Evolutionary conservation across 805 yeast species (phyloP).

Genomic region (Suhomyces prunicola): DNA sequence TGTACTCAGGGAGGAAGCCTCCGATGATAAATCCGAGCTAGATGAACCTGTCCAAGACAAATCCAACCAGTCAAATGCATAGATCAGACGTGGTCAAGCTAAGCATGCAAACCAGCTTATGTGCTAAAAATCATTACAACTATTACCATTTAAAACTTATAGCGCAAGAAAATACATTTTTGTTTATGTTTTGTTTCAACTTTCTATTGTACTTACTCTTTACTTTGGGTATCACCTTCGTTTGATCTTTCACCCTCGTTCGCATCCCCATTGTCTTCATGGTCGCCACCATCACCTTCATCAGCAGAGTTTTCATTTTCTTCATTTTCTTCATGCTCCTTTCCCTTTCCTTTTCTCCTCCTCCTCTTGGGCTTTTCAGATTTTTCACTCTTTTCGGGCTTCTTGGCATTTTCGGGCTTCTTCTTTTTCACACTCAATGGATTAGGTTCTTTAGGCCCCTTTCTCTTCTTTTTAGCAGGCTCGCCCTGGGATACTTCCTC

Average conservation of each 20-base stretch:
- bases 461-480: constrained; percentile 44
- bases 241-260: too few relatives aligned
- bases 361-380: neutral
- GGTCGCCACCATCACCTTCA: neutral
- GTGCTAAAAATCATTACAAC: neutral
- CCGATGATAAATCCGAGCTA: neutral
- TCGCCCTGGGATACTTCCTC: constrained; percentile 11
- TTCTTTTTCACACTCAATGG: constrained; percentile 87
- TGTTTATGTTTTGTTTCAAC: too few relatives aligned
- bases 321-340: neutral
- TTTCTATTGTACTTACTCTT: neutral
- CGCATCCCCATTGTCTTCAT: neutral
- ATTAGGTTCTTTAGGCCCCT: constrained; percentile 70
- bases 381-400: neutral
- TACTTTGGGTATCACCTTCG: neutral
- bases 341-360: neutral
- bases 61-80: neutral
- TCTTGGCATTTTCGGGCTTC: constrained; percentile 24
- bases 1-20: neutral
- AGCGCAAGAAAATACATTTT: neutral
- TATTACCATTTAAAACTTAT: neutral
- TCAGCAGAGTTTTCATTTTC: neutral
- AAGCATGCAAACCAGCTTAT: neutral
- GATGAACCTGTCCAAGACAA: neutral
- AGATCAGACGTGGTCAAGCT: neutral